These are phyloP conservation scores for Protomyces inouyei DNA, from an alignment of 1,139 yeast species.

Conservation along the genomic window DNA sequence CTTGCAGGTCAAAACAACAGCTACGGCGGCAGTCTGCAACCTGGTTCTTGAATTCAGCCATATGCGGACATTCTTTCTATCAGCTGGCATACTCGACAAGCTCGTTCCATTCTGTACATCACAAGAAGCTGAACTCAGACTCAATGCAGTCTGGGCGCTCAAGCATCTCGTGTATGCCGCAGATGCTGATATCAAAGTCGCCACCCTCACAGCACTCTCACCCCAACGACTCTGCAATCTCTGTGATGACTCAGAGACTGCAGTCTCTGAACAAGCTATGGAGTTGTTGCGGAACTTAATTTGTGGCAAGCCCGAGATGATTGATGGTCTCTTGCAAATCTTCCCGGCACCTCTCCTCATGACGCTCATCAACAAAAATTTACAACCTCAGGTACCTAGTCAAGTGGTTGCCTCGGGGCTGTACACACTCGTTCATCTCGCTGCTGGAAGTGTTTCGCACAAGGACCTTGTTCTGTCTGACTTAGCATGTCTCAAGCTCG, in stretches of 20 bases:
- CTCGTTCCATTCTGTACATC: conserved; percentile 44
- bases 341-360: background rate
- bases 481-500: conserved; percentile 43
- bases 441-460: conserved; percentile 51
- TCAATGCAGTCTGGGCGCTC: conserved; percentile 54
- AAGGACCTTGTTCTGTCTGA: conserved; percentile 47
- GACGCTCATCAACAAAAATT: conserved; percentile 37
- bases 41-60: conserved; percentile 77
- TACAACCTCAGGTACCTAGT: conserved; percentile 38
- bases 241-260: conserved; percentile 48
- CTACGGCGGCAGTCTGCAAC: conserved; percentile 69
- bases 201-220: conserved; percentile 46
- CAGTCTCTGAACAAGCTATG: conserved; percentile 62
- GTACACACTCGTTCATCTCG: conserved; percentile 55
- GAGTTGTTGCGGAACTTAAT: conserved; percentile 72
- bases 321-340: conserved; percentile 1
- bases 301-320: conserved; percentile 56
- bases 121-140: conserved; percentile 41
- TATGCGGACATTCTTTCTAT: conserved; percentile 52
- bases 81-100: conserved; percentile 52
- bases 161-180: conserved; percentile 53
- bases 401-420: conserved; percentile 47
- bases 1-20: conserved; percentile 49
- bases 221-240: conserved; percentile 50
- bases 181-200: conserved; percentile 38